These are phyloP conservation scores for Penicillium decumbens DNA, from an alignment of 2,329 filamentous ascomycete species.

Conservation along the genomic window DNA sequence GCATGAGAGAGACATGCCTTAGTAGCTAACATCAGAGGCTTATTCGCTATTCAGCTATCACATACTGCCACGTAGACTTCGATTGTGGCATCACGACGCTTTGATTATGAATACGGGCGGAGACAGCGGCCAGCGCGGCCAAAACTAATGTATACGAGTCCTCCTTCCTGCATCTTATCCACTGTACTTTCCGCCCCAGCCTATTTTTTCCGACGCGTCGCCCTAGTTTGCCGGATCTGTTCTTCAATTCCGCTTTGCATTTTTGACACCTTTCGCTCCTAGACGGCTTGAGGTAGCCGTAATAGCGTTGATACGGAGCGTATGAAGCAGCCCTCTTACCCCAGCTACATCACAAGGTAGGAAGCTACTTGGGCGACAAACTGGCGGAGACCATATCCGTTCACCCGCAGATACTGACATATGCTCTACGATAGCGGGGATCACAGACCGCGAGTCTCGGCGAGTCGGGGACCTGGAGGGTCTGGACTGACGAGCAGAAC, in stretches of 20 bases:
- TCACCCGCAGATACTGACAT: background rate
- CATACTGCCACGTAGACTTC: no score
- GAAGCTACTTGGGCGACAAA: background rate
- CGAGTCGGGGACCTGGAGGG: background rate
- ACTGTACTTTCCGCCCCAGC: slow-evolving; percentile 11
- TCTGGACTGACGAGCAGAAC: background rate
- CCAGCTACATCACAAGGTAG: slow-evolving; percentile 30
- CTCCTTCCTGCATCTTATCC: slow-evolving; percentile 22
- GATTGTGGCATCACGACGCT: slow-evolving; percentile 19
- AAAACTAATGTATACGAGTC: background rate
- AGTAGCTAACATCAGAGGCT: no score
- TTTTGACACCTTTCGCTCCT: slow-evolving; percentile 15
- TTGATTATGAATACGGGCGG: slow-evolving; percentile 15
- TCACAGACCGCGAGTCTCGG: no score
- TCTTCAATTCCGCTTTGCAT: no score
- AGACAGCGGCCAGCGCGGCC: no score
- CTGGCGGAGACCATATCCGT: background rate
- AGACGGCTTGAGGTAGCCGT: slow-evolving; percentile 96
- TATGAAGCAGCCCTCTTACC: slow-evolving; percentile 33
- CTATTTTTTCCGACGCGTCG: slow-evolving; percentile 4
- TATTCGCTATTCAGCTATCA: no score
- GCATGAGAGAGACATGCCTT: no score
- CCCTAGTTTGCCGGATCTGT: background rate
- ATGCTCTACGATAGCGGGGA: no score
- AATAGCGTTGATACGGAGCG: slow-evolving; percentile 77